Evolutionary conservation across 2,329 filamentous ascomycete genomes (phyloP).

Genomic region (Cytospora paraplurivora): DNA sequence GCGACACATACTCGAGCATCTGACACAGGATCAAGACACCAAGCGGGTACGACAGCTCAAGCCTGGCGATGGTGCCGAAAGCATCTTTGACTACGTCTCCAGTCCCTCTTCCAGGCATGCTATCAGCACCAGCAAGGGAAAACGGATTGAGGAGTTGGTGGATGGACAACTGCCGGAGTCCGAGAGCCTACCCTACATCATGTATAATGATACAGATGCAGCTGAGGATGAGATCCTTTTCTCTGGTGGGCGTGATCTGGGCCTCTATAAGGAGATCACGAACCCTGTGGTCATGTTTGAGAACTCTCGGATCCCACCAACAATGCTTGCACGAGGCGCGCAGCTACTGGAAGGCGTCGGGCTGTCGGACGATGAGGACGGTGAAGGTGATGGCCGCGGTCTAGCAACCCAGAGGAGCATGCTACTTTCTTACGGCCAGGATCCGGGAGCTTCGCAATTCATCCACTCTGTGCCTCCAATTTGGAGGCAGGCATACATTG

Average conservation of each 20-base stretch:
- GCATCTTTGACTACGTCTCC: conserved; percentile 35
- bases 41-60: conserved; percentile 35
- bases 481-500: conserved; percentile 24
- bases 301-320: conserved; percentile 13
- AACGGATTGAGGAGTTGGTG: background rate
- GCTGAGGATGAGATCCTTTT: conserved; percentile 36
- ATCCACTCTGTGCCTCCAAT: conserved; percentile 24
- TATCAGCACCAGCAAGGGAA: background rate
- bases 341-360: conserved; percentile 1
- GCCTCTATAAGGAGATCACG: conserved; percentile 35
- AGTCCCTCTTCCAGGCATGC: conserved; percentile 17
- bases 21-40: conserved; percentile 35
- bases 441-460: conserved; percentile 16
- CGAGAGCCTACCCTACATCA: conserved; percentile 2
- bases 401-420: background rate
- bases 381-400: background rate
- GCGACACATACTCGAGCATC: conserved; percentile 31
- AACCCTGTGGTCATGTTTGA: conserved; percentile 35
- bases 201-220: conserved; percentile 36
- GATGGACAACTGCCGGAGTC: background rate
- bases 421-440: conserved; percentile 14
- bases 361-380: background rate
- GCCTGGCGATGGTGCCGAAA: conserved; percentile 32
- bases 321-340: conserved; percentile 8
- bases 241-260: conserved; percentile 29